Conservation (phyloP, 768 basidiomycete species). For the Trametes maxima region DNA sequence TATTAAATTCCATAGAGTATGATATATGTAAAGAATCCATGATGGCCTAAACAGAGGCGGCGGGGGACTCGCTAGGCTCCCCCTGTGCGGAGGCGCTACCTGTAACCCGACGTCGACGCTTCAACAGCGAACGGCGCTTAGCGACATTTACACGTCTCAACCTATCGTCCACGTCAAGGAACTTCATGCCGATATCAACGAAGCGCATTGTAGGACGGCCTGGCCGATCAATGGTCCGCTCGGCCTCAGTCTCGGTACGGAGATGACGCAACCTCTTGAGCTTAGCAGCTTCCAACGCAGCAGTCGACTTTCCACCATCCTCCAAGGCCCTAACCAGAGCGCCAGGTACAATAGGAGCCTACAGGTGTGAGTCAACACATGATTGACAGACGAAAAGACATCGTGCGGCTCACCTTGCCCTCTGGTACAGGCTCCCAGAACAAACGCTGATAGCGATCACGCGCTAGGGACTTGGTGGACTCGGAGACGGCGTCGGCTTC, state of each 20-base stretch:
- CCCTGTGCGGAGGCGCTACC: neutral
- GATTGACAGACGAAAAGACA: no score
- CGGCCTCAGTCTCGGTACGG: constrained; percentile 10
- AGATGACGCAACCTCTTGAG: constrained; percentile 40
- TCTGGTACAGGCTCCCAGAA: constrained; percentile 84
- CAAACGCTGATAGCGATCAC: constrained; percentile 65
- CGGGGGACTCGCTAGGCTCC: neutral
- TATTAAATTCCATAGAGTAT: neutral
- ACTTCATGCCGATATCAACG: constrained; percentile 73
- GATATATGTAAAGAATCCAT: constrained; percentile 4
- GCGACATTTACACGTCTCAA: constrained; percentile 51
- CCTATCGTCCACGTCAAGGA: constrained; percentile 59
- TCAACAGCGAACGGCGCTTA: constrained; percentile 37
- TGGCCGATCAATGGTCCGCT: constrained; percentile 29
- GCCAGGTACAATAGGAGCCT: constrained; percentile 69
- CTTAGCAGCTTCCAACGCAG: constrained; percentile 39
- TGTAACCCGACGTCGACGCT: constrained; percentile 2
- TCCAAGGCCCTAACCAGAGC: constrained; percentile 45
- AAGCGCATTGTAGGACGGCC: constrained; percentile 65
- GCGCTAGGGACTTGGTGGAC: constrained; percentile 56
- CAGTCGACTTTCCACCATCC: constrained; percentile 40
- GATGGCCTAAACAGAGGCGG: constrained; percentile 2
- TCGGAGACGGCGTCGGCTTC: constrained; percentile 61
- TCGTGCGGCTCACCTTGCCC: constrained; percentile 51
- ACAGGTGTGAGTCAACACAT: neutral